phyloP scores from a whole-genome alignment of 306 rosid species.

The Begonia masoniana region DNA sequence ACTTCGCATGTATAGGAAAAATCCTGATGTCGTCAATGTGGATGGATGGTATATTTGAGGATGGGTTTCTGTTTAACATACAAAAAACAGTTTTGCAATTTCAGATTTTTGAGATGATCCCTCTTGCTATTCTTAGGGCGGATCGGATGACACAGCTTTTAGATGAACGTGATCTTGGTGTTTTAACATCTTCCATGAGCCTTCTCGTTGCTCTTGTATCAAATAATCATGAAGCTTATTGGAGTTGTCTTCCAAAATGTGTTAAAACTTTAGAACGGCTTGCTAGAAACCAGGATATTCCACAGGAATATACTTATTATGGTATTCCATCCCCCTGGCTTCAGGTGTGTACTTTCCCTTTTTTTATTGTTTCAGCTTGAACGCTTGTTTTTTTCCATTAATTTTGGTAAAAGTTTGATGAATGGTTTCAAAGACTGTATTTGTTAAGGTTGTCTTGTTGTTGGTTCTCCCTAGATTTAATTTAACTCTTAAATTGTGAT shows the following conservation, averaged over 20 bases:
- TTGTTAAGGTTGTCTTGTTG: too few species aligned
- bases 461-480: too few species aligned
- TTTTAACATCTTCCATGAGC: constrained; percentile 96
- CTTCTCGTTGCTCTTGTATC: constrained; percentile 95
- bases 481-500: too few species aligned
- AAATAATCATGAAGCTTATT: constrained; percentile 77
- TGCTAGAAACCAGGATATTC: constrained; percentile 95
- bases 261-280: constrained; percentile 89
- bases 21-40: constrained; percentile 97
- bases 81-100: constrained; percentile 6
- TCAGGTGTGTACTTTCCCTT: constrained; percentile 55
- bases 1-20: constrained; percentile 90
- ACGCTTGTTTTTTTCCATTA: not conserved
- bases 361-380: constrained; percentile 2
- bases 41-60: constrained; percentile 80
- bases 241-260: constrained; percentile 98
- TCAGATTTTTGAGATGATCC: constrained; percentile 8
- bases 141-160: constrained; percentile 98
- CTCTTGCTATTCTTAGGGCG: constrained; percentile 45
- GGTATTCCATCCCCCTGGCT: constrained; percentile 99
- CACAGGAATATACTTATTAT: constrained; percentile 95
- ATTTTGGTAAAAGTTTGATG: too few species aligned
- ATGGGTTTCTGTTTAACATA: constrained; percentile 15
- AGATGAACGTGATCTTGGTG: constrained; percentile 98
- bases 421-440: too few species aligned